These are phyloP conservation scores for Sclerospora graminicola DNA, from an alignment of 352 stramenopile genomes.

Conservation along the genomic window DNA sequence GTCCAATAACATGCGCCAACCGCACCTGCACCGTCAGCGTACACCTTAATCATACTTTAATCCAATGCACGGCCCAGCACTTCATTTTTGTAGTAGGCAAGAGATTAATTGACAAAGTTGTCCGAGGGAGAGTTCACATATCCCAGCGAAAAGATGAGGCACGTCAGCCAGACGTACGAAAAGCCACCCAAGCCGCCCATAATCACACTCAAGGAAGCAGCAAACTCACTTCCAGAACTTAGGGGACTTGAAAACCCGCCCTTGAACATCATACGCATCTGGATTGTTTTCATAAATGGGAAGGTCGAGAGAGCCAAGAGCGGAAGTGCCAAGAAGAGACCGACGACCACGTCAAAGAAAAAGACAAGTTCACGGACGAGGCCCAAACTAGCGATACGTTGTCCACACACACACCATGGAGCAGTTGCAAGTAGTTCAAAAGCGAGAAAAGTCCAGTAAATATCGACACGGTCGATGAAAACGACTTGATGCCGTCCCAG, in stretches of 20 bases:
- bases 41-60: conserved; percentile 62
- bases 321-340: conserved; percentile 60
- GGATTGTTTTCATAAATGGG: conserved; percentile 84
- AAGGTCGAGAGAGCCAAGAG: conserved; percentile 71
- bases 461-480: conserved; percentile 52
- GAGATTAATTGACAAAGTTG: conserved; percentile 79
- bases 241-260: conserved; percentile 75
- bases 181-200: conserved; percentile 63
- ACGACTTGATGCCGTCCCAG: conserved; percentile 60
- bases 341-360: conserved; percentile 81
- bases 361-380: conserved; percentile 72
- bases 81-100: conserved; percentile 72
- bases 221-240: conserved; percentile 75
- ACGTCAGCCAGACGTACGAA: conserved; percentile 72
- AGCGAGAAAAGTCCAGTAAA: conserved; percentile 71
- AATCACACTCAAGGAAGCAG: conserved; percentile 64
- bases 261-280: conserved; percentile 89
- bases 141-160: conserved; percentile 69
- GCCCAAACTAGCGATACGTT: conserved; percentile 54
- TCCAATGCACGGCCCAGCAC: conserved; percentile 28
- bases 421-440: conserved; percentile 61
- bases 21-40: conserved; percentile 39
- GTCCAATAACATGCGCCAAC: conserved; percentile 53
- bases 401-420: conserved; percentile 57
- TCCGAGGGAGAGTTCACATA: conserved; percentile 67